Evolutionary conservation across 2,329 filamentous ascomycete species (phyloP).

Genomic region (Claviceps africana): DNA sequence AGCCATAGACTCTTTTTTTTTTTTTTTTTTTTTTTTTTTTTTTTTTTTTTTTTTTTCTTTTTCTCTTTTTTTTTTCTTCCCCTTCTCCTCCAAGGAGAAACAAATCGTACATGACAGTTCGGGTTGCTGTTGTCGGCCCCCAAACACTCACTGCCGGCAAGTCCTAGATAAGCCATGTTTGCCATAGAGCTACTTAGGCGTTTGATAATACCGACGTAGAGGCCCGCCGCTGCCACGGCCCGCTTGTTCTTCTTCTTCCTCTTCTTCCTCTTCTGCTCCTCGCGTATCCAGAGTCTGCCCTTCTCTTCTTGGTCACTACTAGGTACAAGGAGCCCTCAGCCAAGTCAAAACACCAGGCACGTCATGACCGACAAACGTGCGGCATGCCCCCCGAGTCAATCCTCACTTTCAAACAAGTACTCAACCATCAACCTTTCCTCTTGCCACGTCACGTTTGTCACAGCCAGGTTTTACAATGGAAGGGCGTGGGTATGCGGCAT

Average conservation of each 20-base stretch:
- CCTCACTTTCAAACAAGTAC: neutral
- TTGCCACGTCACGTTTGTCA: neutral
- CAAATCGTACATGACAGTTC: too few species aligned
- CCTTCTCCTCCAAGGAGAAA: too few species aligned
- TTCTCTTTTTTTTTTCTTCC: too few species aligned
- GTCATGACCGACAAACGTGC: neutral
- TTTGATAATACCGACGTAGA: neutral
- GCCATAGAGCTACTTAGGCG: neutral
- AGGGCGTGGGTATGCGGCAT: neutral
- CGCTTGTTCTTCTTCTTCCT: neutral
- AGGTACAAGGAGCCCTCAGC: neutral
- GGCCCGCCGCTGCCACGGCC: neutral
- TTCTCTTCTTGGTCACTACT: constrained; percentile 4
- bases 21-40: too few species aligned
- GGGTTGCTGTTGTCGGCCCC: too few species aligned
- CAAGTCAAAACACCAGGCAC: neutral
- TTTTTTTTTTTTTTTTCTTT: too few species aligned
- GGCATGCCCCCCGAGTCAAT: constrained; percentile 4
- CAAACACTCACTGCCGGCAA: too few species aligned
- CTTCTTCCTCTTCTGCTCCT: neutral
- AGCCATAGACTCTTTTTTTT: neutral
- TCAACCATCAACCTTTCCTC: neutral
- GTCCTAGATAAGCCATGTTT: constrained; percentile 1
- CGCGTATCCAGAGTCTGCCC: constrained; percentile 8
- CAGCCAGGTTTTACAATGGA: neutral